phyloP scores from a whole-genome alignment of 2,329 filamentous ascomycete species.

The Chaetomiaceae sp. region DNA sequence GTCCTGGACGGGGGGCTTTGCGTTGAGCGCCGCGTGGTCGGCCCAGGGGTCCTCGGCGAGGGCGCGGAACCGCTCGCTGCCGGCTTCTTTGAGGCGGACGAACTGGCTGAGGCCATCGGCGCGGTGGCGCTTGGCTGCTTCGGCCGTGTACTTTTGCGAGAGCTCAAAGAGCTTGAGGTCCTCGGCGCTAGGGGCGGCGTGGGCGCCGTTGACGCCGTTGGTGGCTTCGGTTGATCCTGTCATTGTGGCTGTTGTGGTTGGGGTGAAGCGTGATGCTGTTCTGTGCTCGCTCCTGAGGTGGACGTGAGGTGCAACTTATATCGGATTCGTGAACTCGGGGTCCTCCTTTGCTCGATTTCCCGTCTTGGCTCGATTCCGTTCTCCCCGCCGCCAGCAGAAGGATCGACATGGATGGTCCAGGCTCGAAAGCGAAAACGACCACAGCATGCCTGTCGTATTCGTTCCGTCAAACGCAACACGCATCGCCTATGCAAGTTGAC shows the following conservation, averaged over 20 bases:
- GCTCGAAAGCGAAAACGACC: not conserved
- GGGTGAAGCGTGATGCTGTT: not conserved
- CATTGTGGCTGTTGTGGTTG: not conserved
- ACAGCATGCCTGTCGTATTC: no score
- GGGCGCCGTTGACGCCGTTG: not conserved
- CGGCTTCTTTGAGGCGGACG: slow-evolving; percentile 27
- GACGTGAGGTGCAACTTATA: not conserved
- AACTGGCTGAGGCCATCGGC: slow-evolving; percentile 34
- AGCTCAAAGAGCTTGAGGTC: slow-evolving; percentile 22
- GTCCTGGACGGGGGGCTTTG: slow-evolving; percentile 24
- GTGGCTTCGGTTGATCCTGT: not conserved
- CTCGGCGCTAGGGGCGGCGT: slow-evolving; percentile 9
- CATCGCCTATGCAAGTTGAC: no score
- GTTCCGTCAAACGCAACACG: no score
- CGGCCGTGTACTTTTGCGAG: slow-evolving; percentile 32
- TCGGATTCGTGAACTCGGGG: not conserved
- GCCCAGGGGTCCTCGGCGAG: slow-evolving; percentile 35
- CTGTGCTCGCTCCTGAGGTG: no score
- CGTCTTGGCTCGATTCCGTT: no score
- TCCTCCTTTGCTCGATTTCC: no score
- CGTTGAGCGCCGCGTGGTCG: slow-evolving; percentile 32
- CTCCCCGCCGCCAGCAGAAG: not conserved
- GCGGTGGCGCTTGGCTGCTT: slow-evolving; percentile 33
- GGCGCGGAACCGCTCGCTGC: slow-evolving; percentile 21
- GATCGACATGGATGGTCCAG: not conserved